Conservation (phyloP, 768 basidiomycete species). For the Boletus eberwhitei region DNA sequence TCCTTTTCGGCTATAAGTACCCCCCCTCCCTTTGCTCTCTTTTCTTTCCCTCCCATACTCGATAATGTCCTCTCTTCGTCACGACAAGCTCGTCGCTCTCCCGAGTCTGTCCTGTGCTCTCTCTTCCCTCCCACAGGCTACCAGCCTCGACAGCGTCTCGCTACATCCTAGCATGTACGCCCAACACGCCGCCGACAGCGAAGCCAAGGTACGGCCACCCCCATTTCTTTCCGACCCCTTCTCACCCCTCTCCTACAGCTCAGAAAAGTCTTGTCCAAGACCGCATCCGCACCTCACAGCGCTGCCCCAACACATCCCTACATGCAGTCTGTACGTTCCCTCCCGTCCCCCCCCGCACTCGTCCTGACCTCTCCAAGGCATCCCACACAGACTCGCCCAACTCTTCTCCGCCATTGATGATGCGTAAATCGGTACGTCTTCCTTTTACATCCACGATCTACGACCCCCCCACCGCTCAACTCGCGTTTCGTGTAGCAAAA, state of each 20-base stretch:
- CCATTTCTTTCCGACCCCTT: constrained; percentile 2
- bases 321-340: constrained; percentile 36
- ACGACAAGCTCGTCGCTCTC: constrained; percentile 61
- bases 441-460: no score
- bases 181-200: constrained; percentile 64
- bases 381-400: constrained; percentile 35
- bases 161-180: constrained; percentile 72
- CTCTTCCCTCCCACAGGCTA: constrained; percentile 67
- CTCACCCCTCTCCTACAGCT: constrained; percentile 38
- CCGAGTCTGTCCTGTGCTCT: constrained; percentile 71
- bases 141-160: constrained; percentile 60
- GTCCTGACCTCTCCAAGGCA: constrained; percentile 29
- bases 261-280: constrained; percentile 61
- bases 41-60: not conserved
- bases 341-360: not conserved
- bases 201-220: constrained; percentile 56
- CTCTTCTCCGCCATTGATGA: constrained; percentile 50
- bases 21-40: not conserved
- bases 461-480: not conserved
- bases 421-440: constrained; percentile 51
- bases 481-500: constrained; percentile 20
- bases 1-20: constrained; percentile 16
- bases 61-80: constrained; percentile 35
- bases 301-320: constrained; percentile 33
- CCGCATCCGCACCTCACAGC: constrained; percentile 34